These are phyloP conservation scores for Trichoderma simmonsii DNA, from an alignment of 2,329 filamentous ascomycete species.

Conservation along the genomic window DNA sequence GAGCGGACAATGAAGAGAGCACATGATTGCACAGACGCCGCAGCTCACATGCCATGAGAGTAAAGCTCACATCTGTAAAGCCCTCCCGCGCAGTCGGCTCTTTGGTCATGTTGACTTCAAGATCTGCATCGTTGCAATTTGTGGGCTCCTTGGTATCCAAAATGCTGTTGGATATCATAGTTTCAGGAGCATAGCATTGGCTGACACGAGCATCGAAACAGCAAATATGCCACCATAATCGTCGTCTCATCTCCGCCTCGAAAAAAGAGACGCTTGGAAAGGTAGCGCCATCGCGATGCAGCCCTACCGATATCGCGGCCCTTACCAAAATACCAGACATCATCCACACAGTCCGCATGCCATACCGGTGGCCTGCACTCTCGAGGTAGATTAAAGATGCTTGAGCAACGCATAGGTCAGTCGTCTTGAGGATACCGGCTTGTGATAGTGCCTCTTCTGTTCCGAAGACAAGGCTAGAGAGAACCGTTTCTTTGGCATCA, in stretches of 20 bases:
- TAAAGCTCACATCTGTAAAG: not conserved
- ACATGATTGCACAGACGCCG: not conserved
- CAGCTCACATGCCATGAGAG: not conserved
- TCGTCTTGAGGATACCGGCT: slow-evolving; percentile 27
- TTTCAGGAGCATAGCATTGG: not conserved
- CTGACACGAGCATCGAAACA: slow-evolving; percentile 1
- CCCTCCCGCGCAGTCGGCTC: not conserved
- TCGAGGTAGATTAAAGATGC: slow-evolving; percentile 29
- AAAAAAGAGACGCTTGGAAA: slow-evolving; percentile 3
- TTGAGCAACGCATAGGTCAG: slow-evolving; percentile 25
- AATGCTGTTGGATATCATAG: not conserved
- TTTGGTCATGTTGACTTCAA: not conserved
- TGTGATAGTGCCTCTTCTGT: slow-evolving; percentile 27
- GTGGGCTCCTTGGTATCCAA: not conserved
- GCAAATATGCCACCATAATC: slow-evolving; percentile 5
- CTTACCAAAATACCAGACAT: slow-evolving; percentile 27
- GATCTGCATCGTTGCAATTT: not conserved
- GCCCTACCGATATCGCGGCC: slow-evolving; percentile 23
- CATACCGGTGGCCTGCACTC: slow-evolving; percentile 21
- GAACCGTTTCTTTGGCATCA: not conserved
- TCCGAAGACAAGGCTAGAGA: slow-evolving; percentile 23
- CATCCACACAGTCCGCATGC: slow-evolving; percentile 25
- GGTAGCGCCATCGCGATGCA: slow-evolving; percentile 21
- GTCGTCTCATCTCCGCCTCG: not conserved
- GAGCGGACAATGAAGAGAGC: not conserved